Base-by-base conservation (phyloP, 2,329 filamentous ascomycete species). In the Cordyceps javanica region DNA sequence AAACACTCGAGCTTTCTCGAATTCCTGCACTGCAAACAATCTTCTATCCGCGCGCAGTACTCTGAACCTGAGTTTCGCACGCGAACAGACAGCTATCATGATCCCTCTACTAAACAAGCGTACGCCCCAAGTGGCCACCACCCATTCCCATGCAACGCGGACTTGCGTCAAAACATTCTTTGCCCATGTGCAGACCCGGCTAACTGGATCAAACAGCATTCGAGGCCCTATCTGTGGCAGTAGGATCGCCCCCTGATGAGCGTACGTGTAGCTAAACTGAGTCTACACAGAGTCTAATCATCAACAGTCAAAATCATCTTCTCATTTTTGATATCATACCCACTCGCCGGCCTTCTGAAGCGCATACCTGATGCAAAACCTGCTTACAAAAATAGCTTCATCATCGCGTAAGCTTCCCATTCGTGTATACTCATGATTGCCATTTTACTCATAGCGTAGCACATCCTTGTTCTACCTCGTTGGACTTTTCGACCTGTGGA, bases 401-500 rank as follows among this genome's bases (percentile, higher is more conserved):
- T 88, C 61, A 87, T 97, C 62, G 75, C 77, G 89, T 90, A 78
- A 60, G 21, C 30, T 66, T 19, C 5, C 28, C 41, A 5, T 16
- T 5, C 23, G 11, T 25, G 14, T 28, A 11, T 23, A 2, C 25
- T 25, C 30, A 26, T 39, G 5, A 26, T 10, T 26, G 23, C 21
- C 32, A 23, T 50, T 38, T 51, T 30, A 23, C 52, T 58, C 45
- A 59, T 28, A 23, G 6, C 38, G 14, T 45, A 91, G 87, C 28
- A 84, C 91, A 16, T 89, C 89, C 4, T 70, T 94, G 25, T 97
- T 99, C 77, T 97, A 96, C 71, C 81, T 99, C 8, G 81, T 99
- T 57, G 94, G 94, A 30, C 82, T 99, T 3, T 99, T 96, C 73
- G 89, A 96, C 68, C 81, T 99, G 49, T 97, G 93, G 92, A 78